These are phyloP conservation scores for Albizia julibrissin DNA, from an alignment of 306 rosid genomes.

Conservation along the genomic window DNA sequence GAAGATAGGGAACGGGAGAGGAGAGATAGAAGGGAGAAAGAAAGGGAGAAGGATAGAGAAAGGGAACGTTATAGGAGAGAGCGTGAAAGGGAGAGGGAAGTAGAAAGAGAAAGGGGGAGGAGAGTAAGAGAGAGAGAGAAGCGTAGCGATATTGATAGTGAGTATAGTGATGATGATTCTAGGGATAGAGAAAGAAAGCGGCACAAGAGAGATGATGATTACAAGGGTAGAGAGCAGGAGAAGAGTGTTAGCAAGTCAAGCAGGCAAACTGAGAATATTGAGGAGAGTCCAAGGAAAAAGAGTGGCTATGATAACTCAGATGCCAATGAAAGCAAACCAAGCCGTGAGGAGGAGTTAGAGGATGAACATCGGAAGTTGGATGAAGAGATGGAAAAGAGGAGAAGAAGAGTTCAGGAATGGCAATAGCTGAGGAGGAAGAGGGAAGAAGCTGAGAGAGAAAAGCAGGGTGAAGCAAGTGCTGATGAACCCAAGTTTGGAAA, in stretches of 20 bases:
- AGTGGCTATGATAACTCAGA: slow-evolving; percentile 51
- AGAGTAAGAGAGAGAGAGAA: slow-evolving; percentile 59
- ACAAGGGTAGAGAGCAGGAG: slow-evolving; percentile 57
- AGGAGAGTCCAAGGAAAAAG: slow-evolving; percentile 61
- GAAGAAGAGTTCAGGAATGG: slow-evolving; percentile 98
- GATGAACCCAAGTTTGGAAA: slow-evolving; percentile 72
- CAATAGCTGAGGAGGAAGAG: slow-evolving; percentile 81
- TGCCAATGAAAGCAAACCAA: slow-evolving; percentile 47
- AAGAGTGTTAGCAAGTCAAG: slow-evolving; percentile 50
- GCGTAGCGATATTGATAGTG: slow-evolving; percentile 65
- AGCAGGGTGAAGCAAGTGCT: slow-evolving; percentile 57
- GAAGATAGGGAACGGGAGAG: slow-evolving; percentile 42
- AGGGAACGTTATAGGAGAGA: slow-evolving; percentile 49
- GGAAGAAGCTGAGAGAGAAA: slow-evolving; percentile 80
- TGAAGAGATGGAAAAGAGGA: slow-evolving; percentile 92
- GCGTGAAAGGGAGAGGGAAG: slow-evolving; percentile 49
- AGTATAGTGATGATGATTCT: slow-evolving; percentile 55
- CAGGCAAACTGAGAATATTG: slow-evolving; percentile 52
- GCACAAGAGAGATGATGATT: slow-evolving; percentile 61
- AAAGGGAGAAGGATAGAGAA: slow-evolving; percentile 35
- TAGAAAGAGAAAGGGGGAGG: slow-evolving; percentile 52
- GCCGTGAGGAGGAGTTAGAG: slow-evolving; percentile 80
- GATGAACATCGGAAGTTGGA: slow-evolving; percentile 78
- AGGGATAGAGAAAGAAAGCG: slow-evolving; percentile 68
- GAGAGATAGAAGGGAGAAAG: slow-evolving; percentile 32